Percentiles rank a stretch among this genome's conserved stretches.
phyloP scores from a whole-genome alignment of 2,329 filamentous ascomycete genomes.

The Botrytis pseudocinerea region DNA sequence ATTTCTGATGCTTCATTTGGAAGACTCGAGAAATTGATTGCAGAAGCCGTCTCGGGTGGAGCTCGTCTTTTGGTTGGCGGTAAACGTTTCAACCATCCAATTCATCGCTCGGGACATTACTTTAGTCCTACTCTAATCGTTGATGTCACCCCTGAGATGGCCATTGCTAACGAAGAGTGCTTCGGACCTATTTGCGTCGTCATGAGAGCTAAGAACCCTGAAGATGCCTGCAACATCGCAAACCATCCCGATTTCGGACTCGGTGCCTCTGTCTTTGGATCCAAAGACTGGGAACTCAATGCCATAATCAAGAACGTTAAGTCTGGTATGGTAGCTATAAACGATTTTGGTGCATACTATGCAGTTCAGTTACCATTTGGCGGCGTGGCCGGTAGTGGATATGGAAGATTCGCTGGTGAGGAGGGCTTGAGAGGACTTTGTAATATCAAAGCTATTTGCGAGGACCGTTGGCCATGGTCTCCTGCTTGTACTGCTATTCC shows the following conservation, averaged over 20 bases:
- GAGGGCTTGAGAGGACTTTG: conserved; percentile 84
- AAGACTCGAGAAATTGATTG: conserved; percentile 73
- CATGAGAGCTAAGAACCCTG: conserved; percentile 67
- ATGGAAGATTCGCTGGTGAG: conserved; percentile 88
- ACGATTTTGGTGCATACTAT: conserved; percentile 93
- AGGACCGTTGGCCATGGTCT: conserved; percentile 65
- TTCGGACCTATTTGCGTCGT: conserved; percentile 90
- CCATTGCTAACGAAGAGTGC: conserved; percentile 84
- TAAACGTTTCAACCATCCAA: conserved; percentile 67
- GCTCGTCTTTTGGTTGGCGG: conserved; percentile 83
- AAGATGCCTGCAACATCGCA: conserved; percentile 71
- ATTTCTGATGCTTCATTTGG: conserved; percentile 77
- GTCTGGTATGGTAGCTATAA: conserved; percentile 89
- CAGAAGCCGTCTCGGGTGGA: conserved; percentile 74
- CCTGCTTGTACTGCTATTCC: conserved; percentile 78
- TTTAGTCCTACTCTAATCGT: conserved; percentile 87
- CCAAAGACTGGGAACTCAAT: conserved; percentile 60
- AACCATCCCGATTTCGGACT: conserved; percentile 86
- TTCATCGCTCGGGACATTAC: conserved; percentile 80
- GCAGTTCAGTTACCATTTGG: conserved; percentile 94
- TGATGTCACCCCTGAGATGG: conserved; percentile 85
- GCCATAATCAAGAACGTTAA: conserved; percentile 68
- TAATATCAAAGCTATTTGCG: conserved; percentile 84
- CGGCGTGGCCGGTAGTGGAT: conserved; percentile 75
- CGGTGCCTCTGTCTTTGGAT: conserved; percentile 84